Conservation (phyloP, 805 yeast genomes). For the Debaryomyces prosopidis region DNA sequence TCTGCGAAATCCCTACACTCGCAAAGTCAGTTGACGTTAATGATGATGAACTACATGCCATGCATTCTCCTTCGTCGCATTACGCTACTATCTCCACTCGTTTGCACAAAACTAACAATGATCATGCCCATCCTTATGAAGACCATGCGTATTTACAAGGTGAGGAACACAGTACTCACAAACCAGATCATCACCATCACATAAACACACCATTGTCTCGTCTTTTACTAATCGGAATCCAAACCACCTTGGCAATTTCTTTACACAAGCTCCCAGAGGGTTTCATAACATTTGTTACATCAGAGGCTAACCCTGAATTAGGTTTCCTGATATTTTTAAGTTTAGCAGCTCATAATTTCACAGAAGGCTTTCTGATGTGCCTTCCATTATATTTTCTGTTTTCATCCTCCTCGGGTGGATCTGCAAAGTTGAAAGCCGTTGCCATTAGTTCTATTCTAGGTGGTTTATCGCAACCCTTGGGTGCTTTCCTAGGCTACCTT, state of each 20-base stretch:
- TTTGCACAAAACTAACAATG: not conserved
- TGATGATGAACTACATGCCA: not conserved
- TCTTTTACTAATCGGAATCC: constrained; percentile 83
- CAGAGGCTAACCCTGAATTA: constrained; percentile 58
- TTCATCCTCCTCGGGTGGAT: constrained; percentile 38
- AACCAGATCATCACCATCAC: constrained; percentile 72
- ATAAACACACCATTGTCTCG: constrained; percentile 74
- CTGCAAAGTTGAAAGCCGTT: constrained; percentile 56
- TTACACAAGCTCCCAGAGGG: constrained; percentile 96
- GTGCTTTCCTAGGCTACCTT: constrained; percentile 72
- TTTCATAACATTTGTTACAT: constrained; percentile 79
- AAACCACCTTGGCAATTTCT: constrained; percentile 84
- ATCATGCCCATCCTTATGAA: constrained; percentile 3
- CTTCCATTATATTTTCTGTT: constrained; percentile 83
- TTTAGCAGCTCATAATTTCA: constrained; percentile 83
- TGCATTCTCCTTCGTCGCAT: not conserved
- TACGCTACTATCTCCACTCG: not conserved
- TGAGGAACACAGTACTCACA: constrained; percentile 25
- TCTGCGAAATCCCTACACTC: constrained; percentile 40
- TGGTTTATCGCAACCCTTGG: constrained; percentile 84
- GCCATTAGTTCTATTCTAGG: constrained; percentile 69
- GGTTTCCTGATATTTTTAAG: constrained; percentile 85
- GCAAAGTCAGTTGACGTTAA: constrained; percentile 3
- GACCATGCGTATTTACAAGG: not conserved
- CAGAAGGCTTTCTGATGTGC: constrained; percentile 94